Percentiles rank a stretch among this genome's conserved stretches.
phyloP scores from a whole-genome alignment of 2,329 filamentous ascomycete genomes.

The Paecilomyces variotii region DNA sequence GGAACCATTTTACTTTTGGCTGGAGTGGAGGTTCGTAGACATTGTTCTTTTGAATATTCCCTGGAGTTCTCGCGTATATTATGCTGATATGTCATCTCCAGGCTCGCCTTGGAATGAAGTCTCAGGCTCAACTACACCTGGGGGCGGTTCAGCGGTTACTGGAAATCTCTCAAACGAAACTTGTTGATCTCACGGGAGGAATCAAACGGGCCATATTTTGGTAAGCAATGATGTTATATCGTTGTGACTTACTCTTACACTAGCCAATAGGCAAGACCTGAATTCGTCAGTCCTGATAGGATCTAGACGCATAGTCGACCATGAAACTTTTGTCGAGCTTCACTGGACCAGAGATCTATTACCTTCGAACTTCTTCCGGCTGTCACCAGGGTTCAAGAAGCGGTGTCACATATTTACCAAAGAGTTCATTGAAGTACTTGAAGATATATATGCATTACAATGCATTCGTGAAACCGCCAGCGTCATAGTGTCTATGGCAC shows the following conservation, averaged over 20 bases:
- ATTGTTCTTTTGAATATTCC: not conserved
- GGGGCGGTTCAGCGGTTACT: slow-evolving; percentile 31
- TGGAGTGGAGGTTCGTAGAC: slow-evolving; percentile 32
- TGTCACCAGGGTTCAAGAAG: slow-evolving; percentile 29
- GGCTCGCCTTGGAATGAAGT: slow-evolving; percentile 29
- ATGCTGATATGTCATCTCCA: slow-evolving; percentile 11
- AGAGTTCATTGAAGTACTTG: slow-evolving; percentile 29
- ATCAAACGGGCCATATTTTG: slow-evolving; percentile 43
- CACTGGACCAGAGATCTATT: slow-evolving; percentile 32
- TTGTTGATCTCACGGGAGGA: slow-evolving; percentile 24
- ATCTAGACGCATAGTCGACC: slow-evolving; percentile 32
- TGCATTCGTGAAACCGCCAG: slow-evolving; percentile 26
- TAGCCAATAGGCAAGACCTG: slow-evolving; percentile 33
- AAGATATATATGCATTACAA: slow-evolving; percentile 34
- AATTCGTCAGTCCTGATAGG: slow-evolving; percentile 34
- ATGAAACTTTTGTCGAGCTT: slow-evolving; percentile 37
- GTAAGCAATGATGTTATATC: slow-evolving; percentile 14
- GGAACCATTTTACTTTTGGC: slow-evolving; percentile 38
- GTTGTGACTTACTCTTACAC: slow-evolving; percentile 4
- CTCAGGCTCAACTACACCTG: slow-evolving; percentile 38
- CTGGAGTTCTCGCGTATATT: not conserved
- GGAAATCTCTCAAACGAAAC: slow-evolving; percentile 18
- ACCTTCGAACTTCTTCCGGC: slow-evolving; percentile 15
- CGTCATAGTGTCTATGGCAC: slow-evolving; percentile 19
- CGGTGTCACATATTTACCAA: slow-evolving; percentile 14